Base-by-base conservation (phyloP, 2,329 filamentous ascomycete species). In the Xylaria sp. region DNA sequence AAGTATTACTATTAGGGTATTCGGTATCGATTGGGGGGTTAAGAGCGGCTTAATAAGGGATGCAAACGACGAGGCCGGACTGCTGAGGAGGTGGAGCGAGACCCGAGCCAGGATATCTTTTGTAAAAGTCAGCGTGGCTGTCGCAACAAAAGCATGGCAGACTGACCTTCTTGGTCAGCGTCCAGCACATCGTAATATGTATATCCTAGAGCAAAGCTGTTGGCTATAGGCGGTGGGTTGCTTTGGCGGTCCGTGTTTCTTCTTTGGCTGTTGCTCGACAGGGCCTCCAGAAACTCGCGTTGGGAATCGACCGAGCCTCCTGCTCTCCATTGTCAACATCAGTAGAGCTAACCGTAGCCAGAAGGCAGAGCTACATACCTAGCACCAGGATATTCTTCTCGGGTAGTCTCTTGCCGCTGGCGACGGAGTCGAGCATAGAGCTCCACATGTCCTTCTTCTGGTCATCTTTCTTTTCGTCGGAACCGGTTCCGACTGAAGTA, bases 121-220 rank as follows among this genome's bases (percentile, higher is more conserved):
- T 27, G 25, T 44, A n/a, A n/a, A 43, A 11, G 67, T 72, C 59
- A 72, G 70, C 52, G 44, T 52, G 35, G 46, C 19, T 37, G 27
- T 60, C 37, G 41, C 19, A 35, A 33, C 53, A 15, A 85, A 19
- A 88, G 92, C 43, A 46, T 15, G 37, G 27, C 29, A 47, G 23
- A 71, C 77, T 61, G 77, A 93, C 91, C 91, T 82, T 97, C 94
- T 76, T 96, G 93, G 74, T 97, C 93, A 58, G 92, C 90, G 76
- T 97, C 93, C 37, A 97, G 83, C 37, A 97, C 92, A 77, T 97
- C 92, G 75, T 96, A 92, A 78, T 97, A 97, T 55, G 93, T 97
- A 75, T 97, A 97, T 53, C 93, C 93, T 62, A 97, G 80, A 10
- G 93, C 93, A 77, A 96, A 97, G 73, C 90, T 90, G 74, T 97